Conservation (phyloP, 441 rosid species). For the Macaranga tanarius region DNA sequence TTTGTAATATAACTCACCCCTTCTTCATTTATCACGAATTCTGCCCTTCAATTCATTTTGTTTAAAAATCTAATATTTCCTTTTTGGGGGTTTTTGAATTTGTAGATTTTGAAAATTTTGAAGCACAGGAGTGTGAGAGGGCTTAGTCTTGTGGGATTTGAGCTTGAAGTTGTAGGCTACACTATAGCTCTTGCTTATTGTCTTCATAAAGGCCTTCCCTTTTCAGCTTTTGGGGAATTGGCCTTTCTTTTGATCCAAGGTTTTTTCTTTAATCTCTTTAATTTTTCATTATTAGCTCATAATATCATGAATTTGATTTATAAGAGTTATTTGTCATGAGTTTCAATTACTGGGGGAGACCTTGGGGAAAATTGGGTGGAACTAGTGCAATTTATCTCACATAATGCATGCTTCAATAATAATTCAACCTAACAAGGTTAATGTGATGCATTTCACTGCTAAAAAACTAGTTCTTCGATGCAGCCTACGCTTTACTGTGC, state of each 20-base stretch:
- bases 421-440: background rate
- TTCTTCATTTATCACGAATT: too few relatives aligned
- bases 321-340: background rate
- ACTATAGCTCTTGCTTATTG: slow-evolving; percentile 92
- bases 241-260: slow-evolving; percentile 83
- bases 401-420: background rate
- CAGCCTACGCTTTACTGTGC: background rate
- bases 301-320: background rate
- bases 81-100: background rate
- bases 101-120: slow-evolving; percentile 81
- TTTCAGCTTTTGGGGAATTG: slow-evolving; percentile 92
- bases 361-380: background rate
- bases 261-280: slow-evolving; percentile 6
- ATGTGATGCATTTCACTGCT: background rate
- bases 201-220: slow-evolving; percentile 89
- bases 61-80: background rate
- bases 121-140: slow-evolving; percentile 79
- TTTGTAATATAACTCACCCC: slow-evolving; percentile 2
- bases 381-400: background rate
- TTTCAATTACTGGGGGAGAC: background rate
- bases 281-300: background rate
- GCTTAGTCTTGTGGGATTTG: slow-evolving; percentile 73
- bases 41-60: background rate
- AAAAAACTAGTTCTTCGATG: background rate
- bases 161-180: slow-evolving; percentile 87